phyloP scores from a whole-genome alignment of 371 early-diverging fungal species.

The Capillidium rhysosporum region DNA sequence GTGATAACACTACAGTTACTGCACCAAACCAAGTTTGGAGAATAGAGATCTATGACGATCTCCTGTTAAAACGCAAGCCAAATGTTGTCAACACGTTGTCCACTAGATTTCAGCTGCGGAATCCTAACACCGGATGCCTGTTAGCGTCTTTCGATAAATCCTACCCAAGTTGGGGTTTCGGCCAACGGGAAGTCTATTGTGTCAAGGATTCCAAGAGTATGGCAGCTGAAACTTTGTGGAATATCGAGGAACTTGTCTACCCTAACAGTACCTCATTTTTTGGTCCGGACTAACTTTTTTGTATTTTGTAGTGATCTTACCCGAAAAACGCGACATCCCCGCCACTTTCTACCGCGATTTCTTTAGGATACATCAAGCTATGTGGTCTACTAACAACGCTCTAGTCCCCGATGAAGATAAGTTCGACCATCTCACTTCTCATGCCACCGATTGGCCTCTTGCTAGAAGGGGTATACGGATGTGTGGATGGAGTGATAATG shows the following conservation, averaged over 20 bases:
- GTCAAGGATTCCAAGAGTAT: not conserved
- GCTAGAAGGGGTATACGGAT: slow-evolving; percentile 86
- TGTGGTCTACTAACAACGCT: slow-evolving; percentile 97
- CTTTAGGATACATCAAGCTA: slow-evolving; percentile 84
- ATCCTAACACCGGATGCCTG: slow-evolving; percentile 58
- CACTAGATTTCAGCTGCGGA: slow-evolving; percentile 75
- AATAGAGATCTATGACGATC: slow-evolving; percentile 64
- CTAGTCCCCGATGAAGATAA: slow-evolving; percentile 92
- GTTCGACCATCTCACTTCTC: slow-evolving; percentile 75
- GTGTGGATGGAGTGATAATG: slow-evolving; percentile 88
- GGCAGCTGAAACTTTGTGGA: slow-evolving; percentile 3
- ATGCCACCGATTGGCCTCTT: slow-evolving; percentile 91
- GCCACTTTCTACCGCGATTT: slow-evolving; percentile 72
- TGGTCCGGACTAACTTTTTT: not conserved
- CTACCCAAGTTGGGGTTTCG: slow-evolving; percentile 95
- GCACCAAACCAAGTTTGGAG: slow-evolving; percentile 73
- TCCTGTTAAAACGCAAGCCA: slow-evolving; percentile 12
- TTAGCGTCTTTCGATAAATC: slow-evolving; percentile 50
- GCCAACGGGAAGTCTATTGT: slow-evolving; percentile 5
- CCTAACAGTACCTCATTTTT: not conserved
- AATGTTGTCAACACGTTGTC: slow-evolving; percentile 46
- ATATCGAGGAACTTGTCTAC: not conserved
- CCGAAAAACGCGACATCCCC: slow-evolving; percentile 24
- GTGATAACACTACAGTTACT: no score
- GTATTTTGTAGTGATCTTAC: slow-evolving; percentile 18